Evolutionary conservation across 768 basidiomycete genomes (phyloP).

Genomic region (Pleurotus tuoliensis): DNA sequence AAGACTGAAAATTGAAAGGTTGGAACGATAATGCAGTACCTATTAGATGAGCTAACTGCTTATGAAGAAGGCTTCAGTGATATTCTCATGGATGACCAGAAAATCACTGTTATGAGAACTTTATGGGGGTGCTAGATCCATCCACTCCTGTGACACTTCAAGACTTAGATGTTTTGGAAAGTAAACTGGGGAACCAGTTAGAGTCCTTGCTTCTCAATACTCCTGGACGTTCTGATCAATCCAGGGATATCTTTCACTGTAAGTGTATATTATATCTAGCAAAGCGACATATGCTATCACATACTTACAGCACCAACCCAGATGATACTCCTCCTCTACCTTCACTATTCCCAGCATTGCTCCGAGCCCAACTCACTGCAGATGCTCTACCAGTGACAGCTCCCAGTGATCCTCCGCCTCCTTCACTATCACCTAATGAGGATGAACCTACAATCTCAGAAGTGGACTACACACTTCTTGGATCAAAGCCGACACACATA

Average conservation of each 20-base stretch:
- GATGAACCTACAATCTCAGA: neutral
- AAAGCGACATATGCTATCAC: no score
- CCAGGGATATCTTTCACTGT: neutral
- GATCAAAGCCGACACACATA: constrained; percentile 5
- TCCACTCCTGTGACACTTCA: neutral
- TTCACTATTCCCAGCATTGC: neutral
- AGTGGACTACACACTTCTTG: neutral
- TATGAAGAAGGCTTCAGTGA: constrained; percentile 23
- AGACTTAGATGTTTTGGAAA: constrained; percentile 8
- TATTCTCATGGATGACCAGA: constrained; percentile 16
- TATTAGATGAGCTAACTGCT: constrained; percentile 22
- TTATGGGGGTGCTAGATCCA: constrained; percentile 15
- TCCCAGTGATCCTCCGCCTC: neutral
- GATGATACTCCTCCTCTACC: neutral
- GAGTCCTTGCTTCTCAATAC: neutral
- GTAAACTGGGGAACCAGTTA: neutral
- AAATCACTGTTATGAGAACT: constrained; percentile 16
- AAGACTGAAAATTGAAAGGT: constrained; percentile 8
- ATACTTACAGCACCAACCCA: neutral
- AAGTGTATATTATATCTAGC: neutral
- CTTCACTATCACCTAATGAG: neutral
- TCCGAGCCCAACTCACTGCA: neutral
- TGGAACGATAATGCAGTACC: constrained; percentile 21
- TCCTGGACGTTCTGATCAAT: neutral
- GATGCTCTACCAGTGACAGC: neutral